These are phyloP conservation scores for Shiraia sp. DNA, from an alignment of 2,329 filamentous ascomycete species.

Conservation along the genomic window DNA sequence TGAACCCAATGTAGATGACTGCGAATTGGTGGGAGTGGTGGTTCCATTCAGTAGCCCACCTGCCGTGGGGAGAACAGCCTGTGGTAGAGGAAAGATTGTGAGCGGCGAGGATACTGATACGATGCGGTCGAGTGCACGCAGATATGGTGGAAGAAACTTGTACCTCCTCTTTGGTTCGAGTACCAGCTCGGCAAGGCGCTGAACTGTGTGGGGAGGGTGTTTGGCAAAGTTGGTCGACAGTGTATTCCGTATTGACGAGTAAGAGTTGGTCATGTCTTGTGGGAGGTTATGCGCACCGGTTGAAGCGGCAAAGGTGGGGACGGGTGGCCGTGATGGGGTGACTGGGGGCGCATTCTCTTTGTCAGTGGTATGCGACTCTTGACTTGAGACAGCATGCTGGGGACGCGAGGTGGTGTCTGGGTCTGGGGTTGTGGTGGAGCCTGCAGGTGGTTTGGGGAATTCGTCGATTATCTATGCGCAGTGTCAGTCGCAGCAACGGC, in stretches of 20 bases:
- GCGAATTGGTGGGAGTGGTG: constrained; percentile 46
- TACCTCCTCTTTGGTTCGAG: constrained; percentile 79
- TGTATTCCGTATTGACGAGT: constrained; percentile 49
- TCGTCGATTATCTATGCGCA: constrained; percentile 69
- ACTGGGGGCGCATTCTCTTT: constrained; percentile 69
- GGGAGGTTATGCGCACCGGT: constrained; percentile 36
- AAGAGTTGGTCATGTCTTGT: constrained; percentile 36
- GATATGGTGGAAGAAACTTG: constrained; percentile 77
- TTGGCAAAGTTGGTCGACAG: constrained; percentile 69
- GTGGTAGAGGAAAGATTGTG: constrained; percentile 80
- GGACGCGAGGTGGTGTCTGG: constrained; percentile 21
- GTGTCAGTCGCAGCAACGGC: constrained; percentile 7
- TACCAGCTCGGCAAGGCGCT: constrained; percentile 86
- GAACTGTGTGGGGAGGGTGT: constrained; percentile 87
- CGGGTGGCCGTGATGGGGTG: constrained; percentile 46
- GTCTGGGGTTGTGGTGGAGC: constrained; percentile 47
- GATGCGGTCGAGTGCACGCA: constrained; percentile 88
- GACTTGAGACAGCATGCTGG: constrained; percentile 31
- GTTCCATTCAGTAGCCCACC: constrained; percentile 64
- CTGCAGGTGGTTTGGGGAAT: constrained; percentile 67
- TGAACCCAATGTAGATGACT: constrained; percentile 63
- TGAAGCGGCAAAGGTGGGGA: constrained; percentile 46
- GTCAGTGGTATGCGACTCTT: constrained; percentile 61
- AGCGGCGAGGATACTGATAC: constrained; percentile 85
- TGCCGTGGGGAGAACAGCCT: constrained; percentile 57